Base-by-base conservation (phyloP, 768 basidiomycete species). In the Podaxis carcinomalis region DNA sequence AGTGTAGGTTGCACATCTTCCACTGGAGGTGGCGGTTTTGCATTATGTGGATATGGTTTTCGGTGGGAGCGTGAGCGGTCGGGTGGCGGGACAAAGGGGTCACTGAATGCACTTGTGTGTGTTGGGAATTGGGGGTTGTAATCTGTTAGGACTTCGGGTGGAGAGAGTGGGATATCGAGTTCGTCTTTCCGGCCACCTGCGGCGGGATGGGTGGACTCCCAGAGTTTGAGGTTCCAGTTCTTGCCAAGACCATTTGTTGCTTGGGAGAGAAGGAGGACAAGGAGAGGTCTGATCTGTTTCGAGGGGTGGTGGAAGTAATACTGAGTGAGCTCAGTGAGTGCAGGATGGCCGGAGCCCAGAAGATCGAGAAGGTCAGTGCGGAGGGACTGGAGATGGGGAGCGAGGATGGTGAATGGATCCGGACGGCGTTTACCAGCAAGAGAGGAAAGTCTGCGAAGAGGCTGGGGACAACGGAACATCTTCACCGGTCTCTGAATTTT, bases 291-390 rank as follows among this genome's bases (percentile, higher is more conserved):
- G 19, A 98, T 80, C 67, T 96, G 93, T 71, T 98, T 97, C 4
- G 93, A 93, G 2, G 88, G 88, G 64, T 91, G 90, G 39, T 84
- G 80, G 72, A 97, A 97, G 77, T 98, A 97, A 74, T 98, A 96
- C 63, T 92, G 86, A 1, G 95, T 90, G 56, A 95, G 87, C 65
- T 92, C 85, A 61, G 87, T 86, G 56, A 97, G 83, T 0, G 86
- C 83, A 14, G 93, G 89, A 71, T 96, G 89, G 4, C 90, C 89
- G 10, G 91, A 91, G 16, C 89, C 89, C 10, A 98, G 82, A 60
- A 98, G 81, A 61, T 78, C 74, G 63, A 93, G 78, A 16, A 97
- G 76, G 19, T 84, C 86, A 2, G 81, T 78, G 56, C 89, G 86
- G 37, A 97, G 77, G 59, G 82, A 77, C 35, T 79, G 66, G 46